Evolutionary conservation across 257 asterid genomes (phyloP).

Genomic region (Fraxinus quadrangulata): DNA sequence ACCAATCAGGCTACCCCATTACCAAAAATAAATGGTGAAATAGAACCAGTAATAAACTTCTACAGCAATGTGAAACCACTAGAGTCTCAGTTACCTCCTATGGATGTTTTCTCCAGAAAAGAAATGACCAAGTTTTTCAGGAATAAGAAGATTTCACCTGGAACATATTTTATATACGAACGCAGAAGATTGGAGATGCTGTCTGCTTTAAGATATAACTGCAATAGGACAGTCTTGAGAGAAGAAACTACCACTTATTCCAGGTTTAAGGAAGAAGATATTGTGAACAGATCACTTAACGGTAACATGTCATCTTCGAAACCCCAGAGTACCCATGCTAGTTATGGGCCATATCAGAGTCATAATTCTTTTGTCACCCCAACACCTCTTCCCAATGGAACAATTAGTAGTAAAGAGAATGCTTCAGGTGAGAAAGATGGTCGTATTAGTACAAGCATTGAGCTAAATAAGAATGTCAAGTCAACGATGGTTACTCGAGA

Average conservation of each 20-base stretch:
- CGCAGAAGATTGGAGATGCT: slow-evolving; percentile 50
- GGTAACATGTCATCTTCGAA: slow-evolving; percentile 32
- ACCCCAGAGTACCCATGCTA: slow-evolving; percentile 26
- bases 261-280: slow-evolving; percentile 38
- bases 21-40: slow-evolving; percentile 30
- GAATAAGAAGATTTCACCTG: slow-evolving; percentile 68
- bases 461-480: slow-evolving; percentile 32
- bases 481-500: slow-evolving; percentile 35
- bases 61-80: slow-evolving; percentile 61
- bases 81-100: slow-evolving; percentile 81
- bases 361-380: slow-evolving; percentile 32
- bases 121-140: slow-evolving; percentile 71
- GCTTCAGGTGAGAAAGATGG: slow-evolving; percentile 37
- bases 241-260: slow-evolving; percentile 36
- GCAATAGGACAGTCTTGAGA: slow-evolving; percentile 22
- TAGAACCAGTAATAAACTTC: slow-evolving; percentile 34
- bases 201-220: slow-evolving; percentile 40
- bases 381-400: slow-evolving; percentile 34
- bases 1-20: slow-evolving; percentile 28
- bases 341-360: slow-evolving; percentile 39
- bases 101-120: slow-evolving; percentile 72
- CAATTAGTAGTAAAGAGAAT: slow-evolving; percentile 30
- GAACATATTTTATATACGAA: slow-evolving; percentile 57
- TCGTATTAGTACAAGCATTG: slow-evolving; percentile 36
- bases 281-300: slow-evolving; percentile 40